These are phyloP conservation scores for Pichia rugopelliculosa DNA, from an alignment of 805 yeast species.

Conservation along the genomic window DNA sequence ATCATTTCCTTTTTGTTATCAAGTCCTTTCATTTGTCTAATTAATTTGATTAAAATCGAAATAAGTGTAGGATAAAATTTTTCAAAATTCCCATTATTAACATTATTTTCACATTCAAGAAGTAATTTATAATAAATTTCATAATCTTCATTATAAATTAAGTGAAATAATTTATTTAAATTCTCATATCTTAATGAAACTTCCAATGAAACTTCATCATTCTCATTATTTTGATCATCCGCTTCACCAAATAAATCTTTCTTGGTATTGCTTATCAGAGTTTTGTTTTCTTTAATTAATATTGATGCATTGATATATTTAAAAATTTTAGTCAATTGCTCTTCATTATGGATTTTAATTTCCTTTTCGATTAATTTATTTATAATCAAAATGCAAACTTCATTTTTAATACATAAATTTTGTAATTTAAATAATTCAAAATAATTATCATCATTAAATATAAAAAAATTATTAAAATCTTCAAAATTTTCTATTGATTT, in stretches of 20 bases:
- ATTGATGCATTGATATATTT: constrained; percentile 46
- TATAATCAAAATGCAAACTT: constrained; percentile 55
- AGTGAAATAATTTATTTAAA: constrained; percentile 62
- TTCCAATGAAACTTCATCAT: constrained; percentile 9
- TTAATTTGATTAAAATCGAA: constrained; percentile 49
- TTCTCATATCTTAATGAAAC: constrained; percentile 39
- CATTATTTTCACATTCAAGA: constrained; percentile 37
- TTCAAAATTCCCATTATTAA: constrained; percentile 42
- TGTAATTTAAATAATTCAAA: constrained; percentile 48
- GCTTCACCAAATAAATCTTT: constrained; percentile 22
- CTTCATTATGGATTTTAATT: constrained; percentile 32
- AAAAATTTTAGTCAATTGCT: constrained; percentile 54
- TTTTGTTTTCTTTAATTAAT: constrained; percentile 33
- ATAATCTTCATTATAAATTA: constrained; percentile 46
- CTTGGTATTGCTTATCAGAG: constrained; percentile 22
- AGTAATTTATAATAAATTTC: constrained; percentile 38
- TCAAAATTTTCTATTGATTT: constrained; percentile 41
- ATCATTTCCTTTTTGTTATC: constrained; percentile 18
- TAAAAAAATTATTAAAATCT: constrained; percentile 28
- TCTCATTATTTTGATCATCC: background rate
- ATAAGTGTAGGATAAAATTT: constrained; percentile 72
- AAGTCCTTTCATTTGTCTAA: constrained; percentile 39
- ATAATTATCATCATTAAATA: constrained; percentile 40
- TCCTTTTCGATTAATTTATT: constrained; percentile 42
- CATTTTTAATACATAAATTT: constrained; percentile 42